phyloP scores from a whole-genome alignment of 2,329 filamentous ascomycete species.

The Coniochaeta sp. region DNA sequence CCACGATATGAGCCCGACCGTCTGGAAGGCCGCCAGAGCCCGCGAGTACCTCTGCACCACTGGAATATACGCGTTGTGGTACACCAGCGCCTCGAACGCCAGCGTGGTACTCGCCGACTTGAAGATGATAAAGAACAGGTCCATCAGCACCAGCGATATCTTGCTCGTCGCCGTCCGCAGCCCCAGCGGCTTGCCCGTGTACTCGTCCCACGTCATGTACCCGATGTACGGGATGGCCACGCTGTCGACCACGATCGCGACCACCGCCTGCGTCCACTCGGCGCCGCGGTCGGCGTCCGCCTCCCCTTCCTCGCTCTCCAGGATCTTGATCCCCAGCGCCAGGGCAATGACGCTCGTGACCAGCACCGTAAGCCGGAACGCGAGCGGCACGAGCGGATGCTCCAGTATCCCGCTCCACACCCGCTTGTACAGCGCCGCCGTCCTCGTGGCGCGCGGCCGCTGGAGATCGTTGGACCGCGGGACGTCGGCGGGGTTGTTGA shows the following conservation, averaged over 20 bases:
- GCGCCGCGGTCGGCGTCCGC: constrained; percentile 3
- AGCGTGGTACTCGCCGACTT: constrained; percentile 88
- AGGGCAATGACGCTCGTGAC: constrained; percentile 77
- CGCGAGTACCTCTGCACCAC: constrained; percentile 49
- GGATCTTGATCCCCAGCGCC: constrained; percentile 70
- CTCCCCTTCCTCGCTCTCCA: constrained; percentile 43
- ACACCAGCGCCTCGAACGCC: constrained; percentile 77
- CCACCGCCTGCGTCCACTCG: constrained; percentile 71
- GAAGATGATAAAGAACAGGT: constrained; percentile 96
- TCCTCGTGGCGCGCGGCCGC: constrained; percentile 19
- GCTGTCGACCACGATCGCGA: constrained; percentile 84
- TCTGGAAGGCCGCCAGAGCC: constrained; percentile 68
- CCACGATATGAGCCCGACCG: constrained; percentile 84
- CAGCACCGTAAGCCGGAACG: constrained; percentile 76
- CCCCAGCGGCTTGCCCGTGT: constrained; percentile 86
- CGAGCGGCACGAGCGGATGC: constrained; percentile 77
- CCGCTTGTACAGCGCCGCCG: constrained; percentile 47
- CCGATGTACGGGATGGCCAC: constrained; percentile 83
- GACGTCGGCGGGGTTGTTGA: constrained; percentile 30
- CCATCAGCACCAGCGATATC: constrained; percentile 80
- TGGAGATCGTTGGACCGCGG: constrained; percentile 17
- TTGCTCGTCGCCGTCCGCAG: constrained; percentile 79
- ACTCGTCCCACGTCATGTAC: constrained; percentile 96
- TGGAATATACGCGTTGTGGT: constrained; percentile 30
- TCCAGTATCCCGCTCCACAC: constrained; percentile 64